A percentile compares a stretch with the other conserved stretches of the same genome.
phyloP scores from a whole-genome alignment of 768 basidiomycete genomes.

The Termitomyces bulborhizus region DNA sequence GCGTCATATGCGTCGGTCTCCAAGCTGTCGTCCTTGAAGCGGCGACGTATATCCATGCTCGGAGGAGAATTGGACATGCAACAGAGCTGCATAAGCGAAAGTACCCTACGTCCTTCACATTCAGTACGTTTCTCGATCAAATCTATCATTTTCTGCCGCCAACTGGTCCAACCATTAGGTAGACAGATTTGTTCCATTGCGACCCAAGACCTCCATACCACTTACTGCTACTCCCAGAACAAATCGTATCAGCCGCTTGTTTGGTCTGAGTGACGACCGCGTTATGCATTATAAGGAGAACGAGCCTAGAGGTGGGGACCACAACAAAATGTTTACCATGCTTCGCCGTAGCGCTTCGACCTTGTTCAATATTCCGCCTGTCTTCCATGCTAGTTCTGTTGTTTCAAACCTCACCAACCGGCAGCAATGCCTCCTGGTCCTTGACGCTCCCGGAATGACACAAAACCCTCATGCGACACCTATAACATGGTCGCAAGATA shows the following conservation, averaged over 20 bases:
- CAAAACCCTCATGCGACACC: conserved; percentile 49
- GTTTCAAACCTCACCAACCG: conserved; percentile 49
- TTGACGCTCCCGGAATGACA: conserved; percentile 63
- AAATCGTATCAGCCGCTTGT: conserved; percentile 56
- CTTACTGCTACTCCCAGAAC: conserved; percentile 61
- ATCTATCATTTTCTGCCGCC: background rate
- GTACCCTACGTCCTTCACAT: conserved; percentile 7
- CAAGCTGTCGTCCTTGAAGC: conserved; percentile 34
- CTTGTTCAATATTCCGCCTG: conserved; percentile 33
- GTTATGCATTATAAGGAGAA: conserved; percentile 47
- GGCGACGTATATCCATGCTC: conserved; percentile 34
- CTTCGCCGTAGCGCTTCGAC: conserved; percentile 48
- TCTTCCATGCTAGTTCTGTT: conserved; percentile 37
- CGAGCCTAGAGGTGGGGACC: conserved; percentile 18
- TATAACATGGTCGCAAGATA: conserved; percentile 54
- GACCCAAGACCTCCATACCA: conserved; percentile 44
- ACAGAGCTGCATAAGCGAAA: conserved; percentile 4
- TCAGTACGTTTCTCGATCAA: conserved; percentile 9
- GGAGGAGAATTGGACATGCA: conserved; percentile 32
- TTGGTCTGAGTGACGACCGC: conserved; percentile 53
- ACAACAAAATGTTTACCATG: conserved; percentile 37
- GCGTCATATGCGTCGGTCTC: conserved; percentile 31
- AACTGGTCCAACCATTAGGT: conserved; percentile 28
- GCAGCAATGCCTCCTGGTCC: conserved; percentile 48
- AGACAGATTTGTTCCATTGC: conserved; percentile 55